Conservation (phyloP, 495 filamentous ascomycete genomes). For the Penicillium robsamsonii region DNA sequence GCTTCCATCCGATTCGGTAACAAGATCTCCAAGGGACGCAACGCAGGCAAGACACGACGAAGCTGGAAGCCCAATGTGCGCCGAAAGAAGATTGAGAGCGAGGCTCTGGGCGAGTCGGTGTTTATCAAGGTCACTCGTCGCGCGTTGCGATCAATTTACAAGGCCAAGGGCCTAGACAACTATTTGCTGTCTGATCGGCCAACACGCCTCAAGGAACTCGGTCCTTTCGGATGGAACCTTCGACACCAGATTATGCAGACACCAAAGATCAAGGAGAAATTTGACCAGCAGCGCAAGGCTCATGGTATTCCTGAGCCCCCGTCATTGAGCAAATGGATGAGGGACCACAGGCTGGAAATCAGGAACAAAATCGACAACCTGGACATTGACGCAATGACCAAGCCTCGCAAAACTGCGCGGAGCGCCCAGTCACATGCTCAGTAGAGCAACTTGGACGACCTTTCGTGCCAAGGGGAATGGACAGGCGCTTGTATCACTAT, state of each 20-base stretch:
- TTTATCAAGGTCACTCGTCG: constrained; percentile 72
- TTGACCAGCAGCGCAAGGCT: constrained; percentile 52
- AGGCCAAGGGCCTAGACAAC: constrained; percentile 82
- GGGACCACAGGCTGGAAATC: constrained; percentile 30
- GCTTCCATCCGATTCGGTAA: constrained; percentile 85
- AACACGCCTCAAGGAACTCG: constrained; percentile 75
- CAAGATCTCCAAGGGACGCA: constrained; percentile 68
- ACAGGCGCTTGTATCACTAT: constrained; percentile 36
- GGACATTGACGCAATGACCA: constrained; percentile 40
- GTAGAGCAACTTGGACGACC: neutral
- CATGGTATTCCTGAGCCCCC: constrained; percentile 46
- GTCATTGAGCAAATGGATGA: constrained; percentile 40
- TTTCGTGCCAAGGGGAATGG: constrained; percentile 12
- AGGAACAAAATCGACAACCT: constrained; percentile 34
- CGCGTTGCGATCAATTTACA: constrained; percentile 82
- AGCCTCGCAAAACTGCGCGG: constrained; percentile 25
- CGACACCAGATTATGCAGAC: constrained; percentile 84
- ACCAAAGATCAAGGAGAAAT: constrained; percentile 55
- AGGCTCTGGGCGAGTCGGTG: constrained; percentile 61
- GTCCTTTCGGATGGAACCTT: constrained; percentile 81
- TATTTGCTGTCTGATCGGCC: constrained; percentile 78
- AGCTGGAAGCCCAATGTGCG: constrained; percentile 87
- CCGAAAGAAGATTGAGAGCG: constrained; percentile 69
- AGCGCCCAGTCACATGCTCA: neutral
- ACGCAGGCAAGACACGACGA: constrained; percentile 81